Evolutionary conservation across 1,139 yeast genomes (phyloP).

Genomic region (Diutina siamensis): DNA sequence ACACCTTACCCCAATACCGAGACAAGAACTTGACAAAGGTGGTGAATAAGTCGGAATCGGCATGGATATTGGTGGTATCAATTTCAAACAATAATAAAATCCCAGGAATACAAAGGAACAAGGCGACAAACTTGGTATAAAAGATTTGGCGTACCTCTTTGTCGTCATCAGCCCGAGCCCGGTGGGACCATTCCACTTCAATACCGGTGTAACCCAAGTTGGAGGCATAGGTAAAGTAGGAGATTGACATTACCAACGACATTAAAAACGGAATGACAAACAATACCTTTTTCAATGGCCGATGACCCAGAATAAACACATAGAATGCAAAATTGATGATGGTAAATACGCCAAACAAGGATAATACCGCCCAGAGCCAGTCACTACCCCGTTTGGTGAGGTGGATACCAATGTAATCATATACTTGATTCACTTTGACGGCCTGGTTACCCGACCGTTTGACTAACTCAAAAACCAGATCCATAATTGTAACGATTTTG

Average conservation of each 20-base stretch:
- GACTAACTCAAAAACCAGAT: neutral
- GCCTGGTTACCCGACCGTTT: constrained; percentile 30
- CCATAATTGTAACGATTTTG: neutral
- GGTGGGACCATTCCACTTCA: constrained; percentile 39
- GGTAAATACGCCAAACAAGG: constrained; percentile 33
- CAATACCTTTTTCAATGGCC: constrained; percentile 27
- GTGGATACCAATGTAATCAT: constrained; percentile 33
- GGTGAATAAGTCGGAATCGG: neutral
- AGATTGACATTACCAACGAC: constrained; percentile 33
- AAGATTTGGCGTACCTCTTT: constrained; percentile 49
- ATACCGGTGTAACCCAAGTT: constrained; percentile 53
- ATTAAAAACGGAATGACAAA: constrained; percentile 35
- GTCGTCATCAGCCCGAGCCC: constrained; percentile 26
- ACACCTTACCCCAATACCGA: constrained; percentile 21
- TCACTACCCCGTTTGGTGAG: constrained; percentile 51
- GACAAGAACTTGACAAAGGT: constrained; percentile 13
- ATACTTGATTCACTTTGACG: constrained; percentile 32
- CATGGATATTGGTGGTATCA: neutral
- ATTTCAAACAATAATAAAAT: constrained; percentile 8
- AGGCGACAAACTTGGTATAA: constrained; percentile 54
- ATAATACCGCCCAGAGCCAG: constrained; percentile 62
- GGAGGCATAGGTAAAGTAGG: constrained; percentile 57
- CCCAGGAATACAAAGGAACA: constrained; percentile 35
- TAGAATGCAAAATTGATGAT: constrained; percentile 29
- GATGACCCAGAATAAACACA: constrained; percentile 23